phyloP scores from a whole-genome alignment of 371 early-diverging fungal species.

The Mucor lusitanicus region DNA sequence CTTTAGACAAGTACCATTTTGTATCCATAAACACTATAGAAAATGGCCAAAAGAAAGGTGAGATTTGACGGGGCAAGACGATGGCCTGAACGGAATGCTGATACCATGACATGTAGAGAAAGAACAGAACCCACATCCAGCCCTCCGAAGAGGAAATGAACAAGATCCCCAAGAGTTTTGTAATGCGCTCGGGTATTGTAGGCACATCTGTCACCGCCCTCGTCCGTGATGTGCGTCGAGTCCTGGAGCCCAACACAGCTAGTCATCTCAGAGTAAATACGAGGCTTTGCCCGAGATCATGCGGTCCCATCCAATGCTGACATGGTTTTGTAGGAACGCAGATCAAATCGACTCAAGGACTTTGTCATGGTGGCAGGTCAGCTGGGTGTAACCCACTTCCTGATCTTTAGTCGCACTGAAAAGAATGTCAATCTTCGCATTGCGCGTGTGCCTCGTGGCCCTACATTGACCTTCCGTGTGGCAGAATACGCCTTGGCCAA shows the following conservation, averaged over 20 bases:
- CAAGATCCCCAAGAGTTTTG: conserved; percentile 88
- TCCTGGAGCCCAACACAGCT: conserved; percentile 88
- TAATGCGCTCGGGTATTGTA: conserved; percentile 89
- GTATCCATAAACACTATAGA: neutral
- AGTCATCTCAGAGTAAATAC: conserved; percentile 37
- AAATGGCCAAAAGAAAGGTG: conserved; percentile 23
- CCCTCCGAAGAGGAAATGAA: conserved; percentile 52
- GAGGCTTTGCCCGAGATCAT: neutral
- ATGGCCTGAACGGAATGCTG: neutral
- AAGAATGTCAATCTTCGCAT: conserved; percentile 85
- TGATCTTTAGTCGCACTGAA: conserved; percentile 88
- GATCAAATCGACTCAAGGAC: conserved; percentile 91
- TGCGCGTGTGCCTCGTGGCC: conserved; percentile 89
- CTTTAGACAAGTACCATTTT: conserved; percentile 4
- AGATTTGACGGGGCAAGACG: neutral
- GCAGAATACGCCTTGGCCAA: conserved; percentile 79
- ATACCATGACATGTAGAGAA: conserved; percentile 36
- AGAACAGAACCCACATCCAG: conserved; percentile 56
- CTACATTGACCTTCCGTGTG: conserved; percentile 92
- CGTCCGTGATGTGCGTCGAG: conserved; percentile 81
- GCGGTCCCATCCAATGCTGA: neutral
- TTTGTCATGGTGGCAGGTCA: conserved; percentile 89
- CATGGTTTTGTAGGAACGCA: conserved; percentile 68
- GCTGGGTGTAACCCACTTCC: conserved; percentile 84
- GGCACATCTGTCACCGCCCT: conserved; percentile 74